These are phyloP conservation scores for Alternaria infectoria DNA, from an alignment of 2,329 filamentous ascomycete genomes.

Conservation along the genomic window DNA sequence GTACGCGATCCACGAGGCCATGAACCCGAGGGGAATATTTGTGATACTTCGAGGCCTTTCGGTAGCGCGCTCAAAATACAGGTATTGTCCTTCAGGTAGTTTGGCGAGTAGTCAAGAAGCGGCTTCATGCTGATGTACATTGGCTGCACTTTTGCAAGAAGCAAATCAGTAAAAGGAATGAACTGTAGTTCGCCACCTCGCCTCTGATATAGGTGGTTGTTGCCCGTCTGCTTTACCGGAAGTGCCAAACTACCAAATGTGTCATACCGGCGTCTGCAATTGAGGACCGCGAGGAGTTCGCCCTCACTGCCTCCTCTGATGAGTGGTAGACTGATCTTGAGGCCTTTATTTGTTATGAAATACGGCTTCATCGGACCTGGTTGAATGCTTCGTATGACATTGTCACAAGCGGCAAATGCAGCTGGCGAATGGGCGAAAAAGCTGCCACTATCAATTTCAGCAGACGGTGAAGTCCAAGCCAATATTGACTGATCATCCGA, in stretches of 20 bases:
- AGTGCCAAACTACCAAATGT: background rate
- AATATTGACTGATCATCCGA: background rate
- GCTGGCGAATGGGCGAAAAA: background rate
- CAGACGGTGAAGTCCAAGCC: background rate
- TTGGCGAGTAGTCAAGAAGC: background rate
- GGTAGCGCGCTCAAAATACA: background rate
- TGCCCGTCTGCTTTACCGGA: background rate
- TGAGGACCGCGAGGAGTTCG: background rate
- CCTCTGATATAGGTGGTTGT: background rate
- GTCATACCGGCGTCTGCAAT: background rate
- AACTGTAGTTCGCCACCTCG: background rate
- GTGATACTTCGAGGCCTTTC: background rate
- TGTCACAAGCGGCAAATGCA: background rate
- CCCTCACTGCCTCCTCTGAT: background rate
- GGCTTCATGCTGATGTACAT: background rate
- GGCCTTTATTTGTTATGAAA: background rate
- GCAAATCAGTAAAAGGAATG: background rate
- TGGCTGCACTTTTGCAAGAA: background rate
- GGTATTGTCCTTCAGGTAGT: background rate
- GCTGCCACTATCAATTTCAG: background rate
- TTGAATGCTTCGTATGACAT: background rate
- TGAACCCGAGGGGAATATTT: background rate
- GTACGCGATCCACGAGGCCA: fast-evolving
- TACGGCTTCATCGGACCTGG: background rate
- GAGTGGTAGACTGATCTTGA: background rate